Evolutionary conservation across 2,329 filamentous ascomycete genomes (phyloP).

Genomic region (Botrytis sinoallii): DNA sequence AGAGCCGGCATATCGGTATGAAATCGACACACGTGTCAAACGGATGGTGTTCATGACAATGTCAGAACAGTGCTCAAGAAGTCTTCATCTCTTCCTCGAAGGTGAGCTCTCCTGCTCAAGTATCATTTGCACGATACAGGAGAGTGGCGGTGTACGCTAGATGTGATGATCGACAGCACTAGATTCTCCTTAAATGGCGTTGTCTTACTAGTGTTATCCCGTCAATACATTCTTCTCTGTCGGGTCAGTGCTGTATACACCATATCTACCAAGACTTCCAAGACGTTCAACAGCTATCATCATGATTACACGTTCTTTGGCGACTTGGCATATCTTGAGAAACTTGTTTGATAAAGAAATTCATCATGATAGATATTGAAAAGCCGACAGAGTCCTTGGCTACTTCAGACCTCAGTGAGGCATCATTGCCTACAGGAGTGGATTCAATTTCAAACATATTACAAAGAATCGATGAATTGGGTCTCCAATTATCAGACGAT

Average conservation of each 20-base stretch:
- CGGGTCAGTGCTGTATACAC: background rate
- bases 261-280: background rate
- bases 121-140: background rate
- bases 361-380: conserved; percentile 1
- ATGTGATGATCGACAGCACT: conserved; percentile 1
- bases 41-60: background rate
- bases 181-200: background rate
- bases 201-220: background rate
- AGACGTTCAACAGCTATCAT: background rate
- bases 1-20: background rate
- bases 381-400: background rate
- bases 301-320: background rate
- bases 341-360: background rate
- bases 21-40: background rate
- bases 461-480: background rate
- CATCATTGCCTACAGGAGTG: background rate
- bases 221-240: background rate
- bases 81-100: background rate
- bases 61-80: background rate
- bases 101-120: background rate
- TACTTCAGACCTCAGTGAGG: background rate
- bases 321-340: background rate
- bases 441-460: background rate
- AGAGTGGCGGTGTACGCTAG: background rate
- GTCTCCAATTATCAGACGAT: background rate